These are phyloP conservation scores for Miamiensis avidus DNA, from an alignment of 169 alveolate genomes.

Conservation along the genomic window DNA sequence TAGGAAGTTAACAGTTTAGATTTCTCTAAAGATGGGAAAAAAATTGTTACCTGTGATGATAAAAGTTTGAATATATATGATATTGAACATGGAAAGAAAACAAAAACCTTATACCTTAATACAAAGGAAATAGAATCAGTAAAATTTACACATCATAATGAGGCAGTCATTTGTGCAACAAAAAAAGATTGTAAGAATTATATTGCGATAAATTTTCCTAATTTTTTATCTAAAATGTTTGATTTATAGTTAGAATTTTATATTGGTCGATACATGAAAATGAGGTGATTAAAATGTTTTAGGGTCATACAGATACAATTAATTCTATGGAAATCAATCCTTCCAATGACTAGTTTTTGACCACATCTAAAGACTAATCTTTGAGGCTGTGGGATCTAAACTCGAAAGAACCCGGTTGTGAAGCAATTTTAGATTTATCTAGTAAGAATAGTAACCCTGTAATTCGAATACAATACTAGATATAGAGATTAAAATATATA, in stretches of 20 bases:
- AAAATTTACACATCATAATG: slow-evolving; percentile 20
- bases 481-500: too few relatives aligned
- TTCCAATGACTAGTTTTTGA: slow-evolving; percentile 58
- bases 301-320: slow-evolving; percentile 69
- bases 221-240: not conserved
- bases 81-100: slow-evolving; percentile 6
- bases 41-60: slow-evolving; percentile 25
- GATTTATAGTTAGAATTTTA: slow-evolving; percentile 53
- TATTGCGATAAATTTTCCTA: not conserved
- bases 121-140: slow-evolving; percentile 10
- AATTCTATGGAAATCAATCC: slow-evolving; percentile 68
- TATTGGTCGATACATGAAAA: slow-evolving; percentile 84
- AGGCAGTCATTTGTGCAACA: slow-evolving; percentile 19
- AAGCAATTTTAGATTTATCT: slow-evolving; percentile 21
- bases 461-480: too few relatives aligned
- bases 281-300: slow-evolving; percentile 59
- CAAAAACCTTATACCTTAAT: slow-evolving; percentile 3
- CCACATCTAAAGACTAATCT: slow-evolving; percentile 63
- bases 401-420: slow-evolving; percentile 1
- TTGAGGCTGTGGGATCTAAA: slow-evolving; percentile 76
- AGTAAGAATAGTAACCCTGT: slow-evolving; percentile 15
- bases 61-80: slow-evolving; percentile 1
- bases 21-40: slow-evolving; percentile 15
- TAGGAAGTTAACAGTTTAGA: slow-evolving; percentile 4
- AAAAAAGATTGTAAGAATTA: slow-evolving; percentile 9